phyloP scores from a whole-genome alignment of 2,329 filamentous ascomycete genomes.

The Biscogniauxia mediterranea region DNA sequence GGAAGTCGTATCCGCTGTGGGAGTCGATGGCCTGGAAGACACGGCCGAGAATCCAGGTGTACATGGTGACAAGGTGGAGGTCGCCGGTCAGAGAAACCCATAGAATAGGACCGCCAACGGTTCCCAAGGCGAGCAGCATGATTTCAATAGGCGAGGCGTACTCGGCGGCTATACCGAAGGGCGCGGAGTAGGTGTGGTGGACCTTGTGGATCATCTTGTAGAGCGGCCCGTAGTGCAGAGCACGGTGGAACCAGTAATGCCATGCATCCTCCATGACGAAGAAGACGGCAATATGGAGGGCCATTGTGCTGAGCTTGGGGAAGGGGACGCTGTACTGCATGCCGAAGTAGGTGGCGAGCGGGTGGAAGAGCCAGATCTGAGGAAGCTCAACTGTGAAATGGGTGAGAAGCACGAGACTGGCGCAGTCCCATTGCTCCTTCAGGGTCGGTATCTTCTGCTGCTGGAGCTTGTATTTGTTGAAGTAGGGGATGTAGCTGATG shows the following conservation, averaged over 20 bases:
- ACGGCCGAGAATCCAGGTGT: constrained; percentile 88
- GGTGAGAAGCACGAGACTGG: constrained; percentile 84
- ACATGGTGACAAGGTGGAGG: constrained; percentile 96
- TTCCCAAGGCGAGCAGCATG: constrained; percentile 88
- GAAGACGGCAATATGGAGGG: constrained; percentile 86
- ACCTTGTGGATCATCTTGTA: constrained; percentile 99
- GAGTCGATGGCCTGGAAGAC: constrained; percentile 97
- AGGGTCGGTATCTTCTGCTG: constrained; percentile 83
- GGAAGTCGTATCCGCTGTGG: constrained; percentile 97
- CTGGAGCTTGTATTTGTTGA: constrained; percentile 95
- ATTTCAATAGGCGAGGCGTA: constrained; percentile 98
- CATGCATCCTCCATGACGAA: constrained; percentile 95
- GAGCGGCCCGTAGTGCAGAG: constrained; percentile 88
- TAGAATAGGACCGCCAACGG: constrained; percentile 76
- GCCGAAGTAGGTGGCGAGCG: constrained; percentile 88
- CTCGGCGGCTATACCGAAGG: constrained; percentile 93
- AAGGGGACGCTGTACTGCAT: constrained; percentile 88
- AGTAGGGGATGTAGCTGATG: constrained; percentile 81
- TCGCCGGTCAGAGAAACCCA: constrained; percentile 82
- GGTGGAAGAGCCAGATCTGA: constrained; percentile 99
- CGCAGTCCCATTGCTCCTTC: constrained; percentile 92
- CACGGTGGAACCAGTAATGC: constrained; percentile 97
- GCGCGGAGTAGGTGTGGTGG: constrained; percentile 97
- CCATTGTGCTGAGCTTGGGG: constrained; percentile 81
- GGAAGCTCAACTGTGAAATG: constrained; percentile 98